Percentiles rank a stretch among this genome's conserved stretches.
Conservation (phyloP, 1,284 basidiomycete species). For the Wallemia hederae region DNA sequence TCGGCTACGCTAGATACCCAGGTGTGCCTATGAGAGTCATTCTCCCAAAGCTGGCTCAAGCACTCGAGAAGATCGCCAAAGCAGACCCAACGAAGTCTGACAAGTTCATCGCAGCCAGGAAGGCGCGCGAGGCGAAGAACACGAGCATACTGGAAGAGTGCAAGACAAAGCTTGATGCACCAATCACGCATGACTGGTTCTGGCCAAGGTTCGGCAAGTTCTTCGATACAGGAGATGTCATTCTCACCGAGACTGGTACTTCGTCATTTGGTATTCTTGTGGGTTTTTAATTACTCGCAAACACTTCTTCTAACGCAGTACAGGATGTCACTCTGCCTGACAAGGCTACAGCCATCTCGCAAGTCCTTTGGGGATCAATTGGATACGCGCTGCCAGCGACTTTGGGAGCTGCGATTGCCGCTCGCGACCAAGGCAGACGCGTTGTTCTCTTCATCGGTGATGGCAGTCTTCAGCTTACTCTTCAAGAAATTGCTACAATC, state of each 20-base stretch:
- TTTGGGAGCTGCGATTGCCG: slow-evolving; percentile 38
- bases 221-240: slow-evolving; percentile 35
- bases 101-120: neutral
- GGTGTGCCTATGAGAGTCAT: slow-evolving; percentile 21
- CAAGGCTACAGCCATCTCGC: slow-evolving; percentile 32
- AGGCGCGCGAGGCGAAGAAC: slow-evolving; percentile 5
- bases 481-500: slow-evolving; percentile 34
- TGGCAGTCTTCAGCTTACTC: slow-evolving; percentile 22
- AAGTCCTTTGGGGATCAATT: slow-evolving; percentile 39
- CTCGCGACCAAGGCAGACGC: slow-evolving; percentile 27
- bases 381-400: slow-evolving; percentile 47
- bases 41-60: slow-evolving; percentile 16
- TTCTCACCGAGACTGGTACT: slow-evolving; percentile 48
- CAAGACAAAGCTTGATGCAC: slow-evolving; percentile 21
- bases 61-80: slow-evolving; percentile 13
- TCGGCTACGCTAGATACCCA: slow-evolving; percentile 19
- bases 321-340: neutral
- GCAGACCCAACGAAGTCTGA: slow-evolving; percentile 5
- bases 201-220: slow-evolving; percentile 60
- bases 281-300: neutral
- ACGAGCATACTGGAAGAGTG: slow-evolving; percentile 14
- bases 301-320: neutral
- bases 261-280: slow-evolving; percentile 33
- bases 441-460: slow-evolving; percentile 67
- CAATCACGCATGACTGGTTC: slow-evolving; percentile 37